Conservation (phyloP, 1,284 basidiomycete species). For the Puccinia brachypodii region DNA sequence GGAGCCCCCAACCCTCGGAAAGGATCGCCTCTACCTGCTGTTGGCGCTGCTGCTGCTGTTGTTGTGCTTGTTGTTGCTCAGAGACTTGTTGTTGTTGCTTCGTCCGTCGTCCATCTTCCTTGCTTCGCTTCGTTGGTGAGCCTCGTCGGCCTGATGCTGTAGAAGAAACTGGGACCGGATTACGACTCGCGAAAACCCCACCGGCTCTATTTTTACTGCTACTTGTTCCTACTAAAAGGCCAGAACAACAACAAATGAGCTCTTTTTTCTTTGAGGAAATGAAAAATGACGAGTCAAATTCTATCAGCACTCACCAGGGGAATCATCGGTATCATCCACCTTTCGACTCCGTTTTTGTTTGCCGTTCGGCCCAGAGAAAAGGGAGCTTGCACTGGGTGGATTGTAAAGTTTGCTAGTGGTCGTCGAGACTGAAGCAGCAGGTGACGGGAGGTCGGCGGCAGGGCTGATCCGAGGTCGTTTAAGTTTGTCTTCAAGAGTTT, state of each 20-base stretch:
- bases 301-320: neutral
- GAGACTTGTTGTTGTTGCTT: neutral
- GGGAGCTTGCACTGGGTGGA: neutral
- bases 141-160: neutral
- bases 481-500: slow-evolving; percentile 19
- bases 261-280: neutral
- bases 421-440: neutral
- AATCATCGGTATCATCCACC: slow-evolving; percentile 26
- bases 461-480: slow-evolving; percentile 33
- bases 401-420: neutral
- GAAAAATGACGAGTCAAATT: neutral
- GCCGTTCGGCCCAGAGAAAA: neutral
- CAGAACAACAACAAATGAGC: neutral
- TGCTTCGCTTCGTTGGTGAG: slow-evolving; percentile 25
- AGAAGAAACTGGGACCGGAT: slow-evolving; percentile 1
- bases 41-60: slow-evolving; percentile 8
- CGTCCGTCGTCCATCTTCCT: slow-evolving; percentile 20
- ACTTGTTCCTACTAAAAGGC: neutral
- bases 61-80: neutral
- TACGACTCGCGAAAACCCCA: neutral
- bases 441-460: neutral
- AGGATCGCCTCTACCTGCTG: slow-evolving; percentile 64
- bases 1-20: slow-evolving; percentile 74
- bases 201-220: neutral
- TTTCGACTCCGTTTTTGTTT: slow-evolving; percentile 20